A percentile compares a stretch with the other conserved stretches of the same genome.
Conservation (phyloP, 1,139 yeast genomes). For the Trichomonascaceae sp. region DNA sequence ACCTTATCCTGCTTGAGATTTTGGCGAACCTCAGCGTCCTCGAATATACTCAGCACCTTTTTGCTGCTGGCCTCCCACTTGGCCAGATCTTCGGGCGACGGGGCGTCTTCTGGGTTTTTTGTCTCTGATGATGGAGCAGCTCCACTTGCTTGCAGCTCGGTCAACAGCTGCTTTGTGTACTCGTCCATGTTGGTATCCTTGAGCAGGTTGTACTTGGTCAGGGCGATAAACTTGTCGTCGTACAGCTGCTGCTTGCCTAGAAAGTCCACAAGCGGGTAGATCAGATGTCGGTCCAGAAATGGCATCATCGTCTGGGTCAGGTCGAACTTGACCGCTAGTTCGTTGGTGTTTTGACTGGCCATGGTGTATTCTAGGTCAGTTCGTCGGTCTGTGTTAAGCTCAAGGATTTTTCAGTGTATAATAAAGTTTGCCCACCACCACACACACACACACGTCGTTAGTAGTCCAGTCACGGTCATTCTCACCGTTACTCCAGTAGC, state of each 20-base stretch:
- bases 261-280: constrained; percentile 40
- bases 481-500: too few relatives aligned
- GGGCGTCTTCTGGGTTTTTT: constrained; percentile 19
- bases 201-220: constrained; percentile 37
- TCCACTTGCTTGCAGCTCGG: constrained; percentile 24
- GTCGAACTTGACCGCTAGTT: constrained; percentile 28
- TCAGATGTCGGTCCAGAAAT: constrained; percentile 45
- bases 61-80: constrained; percentile 33
- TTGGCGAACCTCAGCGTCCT: constrained; percentile 34
- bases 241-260: constrained; percentile 32
- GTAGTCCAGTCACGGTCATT: too few relatives aligned
- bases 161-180: constrained; percentile 34
- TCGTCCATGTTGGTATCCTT: constrained; percentile 44
- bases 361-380: too few relatives aligned
- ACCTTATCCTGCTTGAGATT: constrained; percentile 41
- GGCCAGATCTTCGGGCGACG: constrained; percentile 29
- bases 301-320: constrained; percentile 39
- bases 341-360: too few relatives aligned
- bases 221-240: constrained; percentile 31
- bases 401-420: too few relatives aligned
- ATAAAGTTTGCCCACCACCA: too few relatives aligned
- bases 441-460: too few relatives aligned
- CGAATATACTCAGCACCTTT: constrained; percentile 34
- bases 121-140: constrained; percentile 7
- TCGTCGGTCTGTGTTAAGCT: too few relatives aligned